phyloP scores from a whole-genome alignment of 306 rosid species.

The Rosa lucieae region DNA sequence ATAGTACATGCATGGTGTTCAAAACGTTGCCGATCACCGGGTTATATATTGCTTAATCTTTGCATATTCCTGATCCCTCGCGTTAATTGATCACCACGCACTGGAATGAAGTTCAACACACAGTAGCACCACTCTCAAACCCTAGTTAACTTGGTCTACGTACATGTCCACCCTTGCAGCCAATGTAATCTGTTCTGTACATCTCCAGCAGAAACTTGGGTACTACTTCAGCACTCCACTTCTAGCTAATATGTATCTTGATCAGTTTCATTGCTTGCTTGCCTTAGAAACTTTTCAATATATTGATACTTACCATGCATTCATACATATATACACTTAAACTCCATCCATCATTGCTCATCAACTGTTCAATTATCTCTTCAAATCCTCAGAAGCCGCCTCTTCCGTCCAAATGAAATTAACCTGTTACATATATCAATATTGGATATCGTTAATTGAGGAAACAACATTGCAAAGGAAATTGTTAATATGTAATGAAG shows the following conservation, averaged over 20 bases:
- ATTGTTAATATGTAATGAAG: not conserved
- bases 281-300: not conserved
- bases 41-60: not conserved
- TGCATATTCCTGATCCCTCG: not conserved
- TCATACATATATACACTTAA: not conserved
- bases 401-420: not conserved
- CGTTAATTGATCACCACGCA: not conserved
- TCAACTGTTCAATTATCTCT: not conserved
- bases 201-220: not conserved
- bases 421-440: not conserved
- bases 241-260: not conserved
- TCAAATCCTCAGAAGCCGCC: not conserved
- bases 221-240: not conserved
- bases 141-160: not conserved
- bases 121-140: not conserved
- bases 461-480: not conserved
- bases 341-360: not conserved
- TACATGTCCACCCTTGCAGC: not conserved
- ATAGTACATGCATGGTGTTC: not conserved
- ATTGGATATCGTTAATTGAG: not conserved
- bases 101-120: not conserved
- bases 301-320: not conserved
- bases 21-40: not conserved
- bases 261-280: not conserved
- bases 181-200: not conserved